Base-by-base conservation (phyloP, 1,284 basidiomycete genomes). In the Phlebopus sp. region DNA sequence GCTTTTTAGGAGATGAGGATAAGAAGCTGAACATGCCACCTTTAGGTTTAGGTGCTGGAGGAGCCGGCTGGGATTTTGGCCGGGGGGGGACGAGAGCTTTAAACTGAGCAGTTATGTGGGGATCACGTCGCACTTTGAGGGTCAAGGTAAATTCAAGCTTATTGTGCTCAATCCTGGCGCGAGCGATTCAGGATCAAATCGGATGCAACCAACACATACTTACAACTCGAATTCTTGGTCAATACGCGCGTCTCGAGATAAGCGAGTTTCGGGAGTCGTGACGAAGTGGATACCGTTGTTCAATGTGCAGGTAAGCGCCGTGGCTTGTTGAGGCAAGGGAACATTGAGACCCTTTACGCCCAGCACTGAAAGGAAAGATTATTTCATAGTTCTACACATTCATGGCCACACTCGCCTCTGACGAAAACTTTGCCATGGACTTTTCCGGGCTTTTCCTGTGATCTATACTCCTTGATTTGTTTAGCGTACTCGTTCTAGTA, bases 211-310 rank as follows among this genome's bases (percentile, higher is more conserved):
- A 37, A 41, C 39, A 45, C 40, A 13, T 8, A 75, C 90, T 54
- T 61, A 93, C 92, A 96, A 72, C 60, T 97, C 93, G 59, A 97
- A 98, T 67, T 97, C 94, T 66, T 96, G 92, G 42, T 90, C 86
- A 54, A 98, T 90, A 17, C 75, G 75, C 46, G 80, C 81, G 23
- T 87, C 82, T 32, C 75, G 69, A 27, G 70, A 72, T 3, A 97
- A 71, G 9, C 73, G 71, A 36, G 77, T 78, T 58, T 92, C 90
- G 0, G 92, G 93, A 1, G 95, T 97, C 4, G 91, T 92, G 47
- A 99, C 96, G 56, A 89, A 95, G 69, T 98, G 94, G 49, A 97
- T 93, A 7, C 95, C 94, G 59, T 98, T 98, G 70, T 97, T 96
- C 50, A 99, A 75, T 0, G 92, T 93, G 63, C 92, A 91, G n/a